Evolutionary conservation across 176 grass and related monocot species (phyloP).

Genomic region (Themeda triandra): DNA sequence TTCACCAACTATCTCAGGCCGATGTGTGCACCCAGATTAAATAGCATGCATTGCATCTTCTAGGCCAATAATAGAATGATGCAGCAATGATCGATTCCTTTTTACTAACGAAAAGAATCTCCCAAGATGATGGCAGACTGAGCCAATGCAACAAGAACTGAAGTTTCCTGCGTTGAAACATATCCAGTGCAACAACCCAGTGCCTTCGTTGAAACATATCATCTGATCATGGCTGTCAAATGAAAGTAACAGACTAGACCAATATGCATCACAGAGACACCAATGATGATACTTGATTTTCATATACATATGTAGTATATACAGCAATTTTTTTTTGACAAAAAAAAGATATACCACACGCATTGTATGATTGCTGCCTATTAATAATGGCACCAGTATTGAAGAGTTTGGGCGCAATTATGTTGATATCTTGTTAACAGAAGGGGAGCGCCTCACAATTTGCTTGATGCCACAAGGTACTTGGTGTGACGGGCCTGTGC

Average conservation of each 20-base stretch:
- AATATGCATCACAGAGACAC: neutral
- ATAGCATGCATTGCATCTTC: neutral
- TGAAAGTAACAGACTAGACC: neutral
- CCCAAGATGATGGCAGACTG: neutral
- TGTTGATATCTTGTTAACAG: neutral
- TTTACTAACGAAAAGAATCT: neutral
- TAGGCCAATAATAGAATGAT: neutral
- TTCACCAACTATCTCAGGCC: conserved; percentile 24
- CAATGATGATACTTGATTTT: neutral
- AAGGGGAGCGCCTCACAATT: conserved; percentile 47
- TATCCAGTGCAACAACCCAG: no score
- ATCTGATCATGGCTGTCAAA: neutral
- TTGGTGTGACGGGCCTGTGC: conserved; percentile 86
- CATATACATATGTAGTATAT: neutral
- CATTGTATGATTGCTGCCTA: neutral
- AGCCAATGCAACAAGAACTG: neutral
- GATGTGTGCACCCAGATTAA: conserved; percentile 8
- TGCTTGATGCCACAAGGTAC: conserved; percentile 81
- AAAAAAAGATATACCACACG: neutral
- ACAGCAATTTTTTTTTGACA: neutral
- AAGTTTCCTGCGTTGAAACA: neutral
- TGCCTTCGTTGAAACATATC: neutral
- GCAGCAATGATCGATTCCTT: neutral
- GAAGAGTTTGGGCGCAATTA: neutral
- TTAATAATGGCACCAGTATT: neutral